phyloP scores from a whole-genome alignment of 2,329 filamentous ascomycete genomes.

The Ophiostoma ips region DNA sequence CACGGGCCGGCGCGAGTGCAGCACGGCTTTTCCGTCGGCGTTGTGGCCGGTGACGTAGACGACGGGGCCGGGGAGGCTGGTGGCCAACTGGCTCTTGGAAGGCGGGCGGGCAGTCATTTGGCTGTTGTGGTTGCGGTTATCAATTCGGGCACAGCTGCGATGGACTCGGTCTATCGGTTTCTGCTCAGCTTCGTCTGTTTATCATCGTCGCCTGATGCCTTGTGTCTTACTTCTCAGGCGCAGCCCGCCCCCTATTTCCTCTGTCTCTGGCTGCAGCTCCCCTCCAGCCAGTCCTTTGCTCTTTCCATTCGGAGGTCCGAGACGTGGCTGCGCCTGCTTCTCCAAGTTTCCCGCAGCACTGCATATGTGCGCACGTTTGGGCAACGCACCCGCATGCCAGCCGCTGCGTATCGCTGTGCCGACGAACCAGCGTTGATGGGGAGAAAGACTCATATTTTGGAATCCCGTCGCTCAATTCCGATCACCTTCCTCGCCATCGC shows the following conservation, averaged over 20 bases:
- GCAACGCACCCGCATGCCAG: too few species aligned
- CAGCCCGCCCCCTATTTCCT: not conserved
- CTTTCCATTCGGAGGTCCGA: not conserved
- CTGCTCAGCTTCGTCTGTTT: not conserved
- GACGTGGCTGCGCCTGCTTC: not conserved
- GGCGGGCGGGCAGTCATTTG: not conserved
- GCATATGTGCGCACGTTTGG: too few species aligned
- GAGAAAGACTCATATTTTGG: too few species aligned
- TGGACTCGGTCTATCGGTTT: not conserved
- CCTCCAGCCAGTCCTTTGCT: not conserved
- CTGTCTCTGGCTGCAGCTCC: not conserved
- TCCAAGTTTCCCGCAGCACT: not conserved
- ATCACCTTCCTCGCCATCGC: too few species aligned
- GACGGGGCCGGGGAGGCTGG: conserved; percentile 9
- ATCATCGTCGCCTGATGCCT: too few species aligned
- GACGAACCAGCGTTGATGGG: too few species aligned
- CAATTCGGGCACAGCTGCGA: not conserved
- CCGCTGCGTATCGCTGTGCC: too few species aligned
- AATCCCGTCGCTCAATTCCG: too few species aligned
- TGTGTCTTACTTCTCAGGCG: not conserved
- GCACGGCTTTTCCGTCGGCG: conserved; percentile 9
- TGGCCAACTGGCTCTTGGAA: not conserved
- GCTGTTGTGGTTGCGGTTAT: not conserved
- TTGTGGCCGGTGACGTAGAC: conserved; percentile 13
- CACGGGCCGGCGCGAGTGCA: conserved; percentile 12